phyloP scores from a whole-genome alignment of 257 asterid genomes.

The Marsdenia floribunda region DNA sequence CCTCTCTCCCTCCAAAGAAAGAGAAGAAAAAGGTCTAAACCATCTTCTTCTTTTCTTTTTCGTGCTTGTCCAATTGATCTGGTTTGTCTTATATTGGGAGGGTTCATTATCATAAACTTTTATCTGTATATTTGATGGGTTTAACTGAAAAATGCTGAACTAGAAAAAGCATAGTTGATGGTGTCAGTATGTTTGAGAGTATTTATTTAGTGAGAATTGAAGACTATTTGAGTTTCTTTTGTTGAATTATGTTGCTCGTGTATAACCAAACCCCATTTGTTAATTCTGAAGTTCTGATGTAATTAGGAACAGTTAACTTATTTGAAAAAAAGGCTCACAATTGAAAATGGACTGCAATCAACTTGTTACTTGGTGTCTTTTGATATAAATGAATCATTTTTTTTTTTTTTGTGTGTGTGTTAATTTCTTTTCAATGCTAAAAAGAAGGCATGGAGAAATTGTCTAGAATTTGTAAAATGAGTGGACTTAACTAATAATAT shows the following conservation, averaged over 20 bases:
- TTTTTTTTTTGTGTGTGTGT: background rate
- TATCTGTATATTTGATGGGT: background rate
- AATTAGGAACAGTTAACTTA: background rate
- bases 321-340: background rate
- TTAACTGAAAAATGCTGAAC: background rate
- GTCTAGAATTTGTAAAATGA: background rate
- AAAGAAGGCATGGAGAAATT: background rate
- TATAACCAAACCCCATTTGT: background rate
- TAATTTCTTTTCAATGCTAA: background rate
- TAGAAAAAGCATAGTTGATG: background rate
- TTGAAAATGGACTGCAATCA: background rate
- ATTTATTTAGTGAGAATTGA: background rate
- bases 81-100: background rate
- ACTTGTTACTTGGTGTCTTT: background rate
- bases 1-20: conserved; percentile 38
- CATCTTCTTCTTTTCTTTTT: background rate
- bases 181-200: background rate
- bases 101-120: background rate
- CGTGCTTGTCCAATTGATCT: background rate
- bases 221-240: background rate
- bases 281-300: background rate
- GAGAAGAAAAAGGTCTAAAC: conserved; percentile 24
- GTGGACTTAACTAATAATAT: background rate
- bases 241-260: background rate
- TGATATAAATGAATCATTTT: background rate